Base-by-base conservation (phyloP, 2,329 filamentous ascomycete species). In the Xylaria sp. region DNA sequence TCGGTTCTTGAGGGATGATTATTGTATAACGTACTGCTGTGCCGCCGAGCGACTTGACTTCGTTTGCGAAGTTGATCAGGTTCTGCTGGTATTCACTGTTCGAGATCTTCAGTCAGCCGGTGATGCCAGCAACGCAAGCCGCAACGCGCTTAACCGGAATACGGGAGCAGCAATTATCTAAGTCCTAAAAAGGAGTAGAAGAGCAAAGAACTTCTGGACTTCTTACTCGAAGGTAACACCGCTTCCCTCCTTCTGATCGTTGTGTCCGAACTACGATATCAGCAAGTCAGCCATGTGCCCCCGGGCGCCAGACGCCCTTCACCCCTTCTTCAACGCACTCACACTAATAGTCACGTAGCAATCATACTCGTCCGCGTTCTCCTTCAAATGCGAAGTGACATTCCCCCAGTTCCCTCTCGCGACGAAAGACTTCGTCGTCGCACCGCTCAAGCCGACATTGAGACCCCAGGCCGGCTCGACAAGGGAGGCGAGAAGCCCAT, bases 401-500 rank as follows among this genome's bases (percentile, higher is more conserved):
- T 79, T 79, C 0, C 70, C 78, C 88, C 88, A 90, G 62, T 85
- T 80, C 0, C 87, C 85, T 0, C 83, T 82, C 0, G 78, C 77
- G 4, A 83, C 79, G 73, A 86, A 90, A 0, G 84, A 86, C 3
- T 82, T 83, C 0, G 88, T 90, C 1, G 87, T 89, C 1, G 83
- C 82, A 5, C 86, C 86, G 69, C 85, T 85, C 72, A 87, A 83
- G 2, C 84, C 89, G 41, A 84, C 82, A 72, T 91, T 90, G 36
- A 82, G 76, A 1, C 87, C 88, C 41, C 79, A 79, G 0, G 87
- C 86, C 0, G 83, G 82, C 1, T 73, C 67, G 7, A 78, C 77
- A 0, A 91, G 79, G 0, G 83, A 84, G 0, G 81, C 80, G 8
- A 90, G 78, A 70, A 89, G 87, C 0, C 85, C 87, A 68, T 88